Base-by-base conservation (phyloP, 495 filamentous ascomycete genomes). In the Bryoglossum gracile region DNA sequence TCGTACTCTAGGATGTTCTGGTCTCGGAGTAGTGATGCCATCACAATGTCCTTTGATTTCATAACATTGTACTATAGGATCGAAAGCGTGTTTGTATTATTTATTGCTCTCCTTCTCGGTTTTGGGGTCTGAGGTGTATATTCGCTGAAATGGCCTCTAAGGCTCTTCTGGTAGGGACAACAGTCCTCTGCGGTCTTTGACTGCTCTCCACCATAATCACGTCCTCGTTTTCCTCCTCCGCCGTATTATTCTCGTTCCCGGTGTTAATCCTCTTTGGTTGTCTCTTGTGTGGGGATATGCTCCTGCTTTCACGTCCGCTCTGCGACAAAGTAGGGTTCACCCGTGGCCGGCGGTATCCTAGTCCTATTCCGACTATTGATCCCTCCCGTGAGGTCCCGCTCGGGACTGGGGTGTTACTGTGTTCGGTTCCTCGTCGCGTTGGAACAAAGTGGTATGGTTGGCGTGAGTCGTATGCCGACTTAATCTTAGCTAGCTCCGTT, bases 11-110 rank as follows among this genome's bases (percentile, higher is more conserved):
- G 38, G 43, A 54, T 51, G 17, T 19, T 53, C 10, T 17, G 34
- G 46, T 58, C 42, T 1, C 38, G 46, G 9, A 59, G 46, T 40
- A 55, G 37, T 22, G 18, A 51, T 35, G 48, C 47, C n/a, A 55
- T 28, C 11, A 59, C 37, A n/a, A 51, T 28, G 28, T 56, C 53
- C 32, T 36, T 55, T 32, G 42, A 52, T 36, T 56, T 59, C 38
- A 41, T 37, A 25, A 37, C 34, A 14, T 37, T 37, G 16, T 37
- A 37, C 34, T 37, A 37, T 37, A 37, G 34, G 34, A 37, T 37
- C 34, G 8, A 37, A 11, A 37, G 4, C 34, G 8, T 37, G 8
- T 17, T 37, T 17, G 34, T 17, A 16, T 37, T 8, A 17, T 37
- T 46, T 22, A 52, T 52, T 14, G 14, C 26, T 52, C 42, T 18